Conservation (phyloP, 1,284 basidiomycete genomes). For the Heterobasidion parviporum region DNA sequence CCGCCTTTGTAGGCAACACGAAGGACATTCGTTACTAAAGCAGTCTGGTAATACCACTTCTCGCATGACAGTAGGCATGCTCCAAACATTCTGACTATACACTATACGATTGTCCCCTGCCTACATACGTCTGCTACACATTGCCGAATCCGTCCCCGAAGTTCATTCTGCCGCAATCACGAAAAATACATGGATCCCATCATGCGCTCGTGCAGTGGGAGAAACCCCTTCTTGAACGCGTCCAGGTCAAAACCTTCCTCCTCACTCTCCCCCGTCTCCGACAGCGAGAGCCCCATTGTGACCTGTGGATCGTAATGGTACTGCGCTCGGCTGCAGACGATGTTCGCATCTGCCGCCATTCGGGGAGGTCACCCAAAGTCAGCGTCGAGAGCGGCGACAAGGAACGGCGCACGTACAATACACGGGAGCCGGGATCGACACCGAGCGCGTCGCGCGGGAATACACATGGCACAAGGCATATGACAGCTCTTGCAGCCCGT, state of each 20-base stretch:
- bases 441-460: slow-evolving; percentile 67
- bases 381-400: neutral
- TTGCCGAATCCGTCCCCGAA: neutral
- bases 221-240: slow-evolving; percentile 46
- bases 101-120: too few species aligned
- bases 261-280: slow-evolving; percentile 22
- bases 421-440: slow-evolving; percentile 28
- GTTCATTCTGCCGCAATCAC: slow-evolving; percentile 11
- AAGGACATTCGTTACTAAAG: too few species aligned
- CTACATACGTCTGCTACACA: too few species aligned
- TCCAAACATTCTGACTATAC: too few species aligned
- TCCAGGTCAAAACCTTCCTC: slow-evolving; percentile 29
- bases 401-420: slow-evolving; percentile 51
- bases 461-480: slow-evolving; percentile 77
- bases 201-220: slow-evolving; percentile 41
- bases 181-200: slow-evolving; percentile 58
- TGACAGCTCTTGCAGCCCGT: slow-evolving; percentile 60
- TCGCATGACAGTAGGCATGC: too few species aligned
- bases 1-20: too few species aligned
- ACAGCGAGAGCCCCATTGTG: slow-evolving; percentile 41
- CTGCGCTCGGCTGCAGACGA: slow-evolving; percentile 69
- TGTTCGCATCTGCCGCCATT: slow-evolving; percentile 57
- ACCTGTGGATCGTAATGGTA: slow-evolving; percentile 65
- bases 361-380: neutral
- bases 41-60: too few species aligned